Evolutionary conservation across 352 stramenopile species (phyloP), one percentile per base, ranked within the genome.

Genomic region (Pythium dissotocum): DNA sequence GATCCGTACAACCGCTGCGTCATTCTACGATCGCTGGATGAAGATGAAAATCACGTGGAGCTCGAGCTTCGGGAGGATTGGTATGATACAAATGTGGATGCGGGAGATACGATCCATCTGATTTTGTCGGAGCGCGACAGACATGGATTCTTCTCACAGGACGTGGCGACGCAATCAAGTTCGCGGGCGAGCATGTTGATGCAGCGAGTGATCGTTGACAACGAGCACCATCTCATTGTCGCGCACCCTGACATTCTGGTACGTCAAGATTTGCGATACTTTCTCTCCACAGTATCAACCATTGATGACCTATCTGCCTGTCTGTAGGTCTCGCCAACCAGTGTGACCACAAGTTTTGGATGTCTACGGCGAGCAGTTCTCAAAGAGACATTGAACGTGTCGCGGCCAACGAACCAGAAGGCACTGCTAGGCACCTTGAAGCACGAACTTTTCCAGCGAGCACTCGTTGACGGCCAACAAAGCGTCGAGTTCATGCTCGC

Each of bases 211-310:
- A 18, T 64, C 61, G 26, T 66, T 54, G 18, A 66, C 58, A 46
- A 92, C 70, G 90, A 90, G 59, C 58, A 76, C 12, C 65, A 85
- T 59, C 51, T 88, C 36, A 72, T 95, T 16, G 74, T 95, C 26
- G 67, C 91, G 8, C 85, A 93, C 58, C 87, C 87, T 7, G 85
- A 93, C 58, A 86, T 93, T 59, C 64, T 93, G 69, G 85, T 95
- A 73, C 16, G 76, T 70, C 12, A 42, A 2, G 26, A 21, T 42
- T n/a, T 13, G 46, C 4, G 0, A 0, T 42, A 30, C 28, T 30
- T 30, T 5, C 4, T 30, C 28, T 30, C 28, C 28, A 30, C 4
- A 30, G 28, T 30, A 30, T 30, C 28, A 30, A 30, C 28, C 4
- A 30, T 30, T 30, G 28, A 5, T 30, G 28, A 30, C 28, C 28